Percentiles rank a stretch among this genome's conserved stretches.
phyloP scores from a whole-genome alignment of 2,329 filamentous ascomycete genomes.

The Beauveria brongniartii region DNA sequence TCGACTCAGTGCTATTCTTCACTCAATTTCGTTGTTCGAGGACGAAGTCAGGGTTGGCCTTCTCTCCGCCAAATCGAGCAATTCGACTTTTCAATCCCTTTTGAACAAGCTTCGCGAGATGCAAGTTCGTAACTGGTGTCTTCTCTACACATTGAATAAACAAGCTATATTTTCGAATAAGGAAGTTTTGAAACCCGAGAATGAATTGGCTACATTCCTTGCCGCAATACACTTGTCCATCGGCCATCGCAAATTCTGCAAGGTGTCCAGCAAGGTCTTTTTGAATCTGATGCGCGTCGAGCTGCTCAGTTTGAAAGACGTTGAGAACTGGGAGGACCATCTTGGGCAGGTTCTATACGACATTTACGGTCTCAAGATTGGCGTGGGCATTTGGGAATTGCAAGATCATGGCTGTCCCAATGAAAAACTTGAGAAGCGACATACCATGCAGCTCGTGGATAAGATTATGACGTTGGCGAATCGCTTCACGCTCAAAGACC shows the following conservation, averaged over 20 bases:
- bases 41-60: conserved; percentile 79
- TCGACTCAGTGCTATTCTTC: conserved; percentile 64
- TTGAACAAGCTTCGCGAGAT: conserved; percentile 74
- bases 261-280: conserved; percentile 76
- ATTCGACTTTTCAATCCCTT: conserved; percentile 44
- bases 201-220: conserved; percentile 71
- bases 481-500: conserved; percentile 79
- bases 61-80: conserved; percentile 48
- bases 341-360: conserved; percentile 80
- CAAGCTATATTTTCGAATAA: conserved; percentile 64
- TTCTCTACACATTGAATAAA: conserved; percentile 74
- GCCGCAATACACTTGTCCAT: conserved; percentile 76
- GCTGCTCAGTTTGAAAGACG: conserved; percentile 64
- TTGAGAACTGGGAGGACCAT: conserved; percentile 79
- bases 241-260: conserved; percentile 79
- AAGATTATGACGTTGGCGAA: conserved; percentile 75
- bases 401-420: conserved; percentile 72
- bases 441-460: conserved; percentile 74
- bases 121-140: conserved; percentile 78
- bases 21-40: conserved; percentile 73
- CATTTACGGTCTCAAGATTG: conserved; percentile 71
- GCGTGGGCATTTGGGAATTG: conserved; percentile 56
- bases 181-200: conserved; percentile 56
- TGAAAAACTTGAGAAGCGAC: conserved; percentile 71
- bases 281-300: conserved; percentile 84